These are phyloP conservation scores for Kuraishia piskuri DNA, from an alignment of 805 yeast species.

Conservation along the genomic window DNA sequence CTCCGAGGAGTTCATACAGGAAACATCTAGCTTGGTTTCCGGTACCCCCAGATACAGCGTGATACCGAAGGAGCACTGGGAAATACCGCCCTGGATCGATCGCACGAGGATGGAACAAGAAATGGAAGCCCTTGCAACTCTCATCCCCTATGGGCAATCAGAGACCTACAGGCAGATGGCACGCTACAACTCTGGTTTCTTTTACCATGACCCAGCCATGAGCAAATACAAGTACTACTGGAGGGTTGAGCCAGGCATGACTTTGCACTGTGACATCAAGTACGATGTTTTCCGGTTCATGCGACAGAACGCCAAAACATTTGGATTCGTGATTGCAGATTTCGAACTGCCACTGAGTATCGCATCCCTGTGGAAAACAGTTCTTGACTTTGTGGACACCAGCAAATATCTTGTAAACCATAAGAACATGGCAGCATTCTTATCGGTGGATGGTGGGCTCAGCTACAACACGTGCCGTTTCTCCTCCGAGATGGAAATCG, in stretches of 20 bases:
- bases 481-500: conserved; percentile 76
- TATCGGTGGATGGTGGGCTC: conserved; percentile 54
- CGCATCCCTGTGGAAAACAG: conserved; percentile 39
- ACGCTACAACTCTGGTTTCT: conserved; percentile 39
- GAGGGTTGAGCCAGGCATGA: conserved; percentile 48
- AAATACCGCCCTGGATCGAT: conserved; percentile 35
- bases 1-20: conserved; percentile 25
- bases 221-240: conserved; percentile 43
- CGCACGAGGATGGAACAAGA: conserved; percentile 22
- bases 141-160: conserved; percentile 48
- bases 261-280: conserved; percentile 40
- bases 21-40: conserved; percentile 24
- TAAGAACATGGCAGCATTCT: conserved; percentile 50
- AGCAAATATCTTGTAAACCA: conserved; percentile 26
- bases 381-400: conserved; percentile 30
- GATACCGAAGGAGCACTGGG: conserved; percentile 39
- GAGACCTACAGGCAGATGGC: conserved; percentile 67
- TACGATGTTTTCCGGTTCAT: conserved; percentile 42
- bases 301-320: conserved; percentile 36
- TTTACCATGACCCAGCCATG: conserved; percentile 38
- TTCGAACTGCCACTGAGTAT: conserved; percentile 39
- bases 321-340: conserved; percentile 43
- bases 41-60: conserved; percentile 32
- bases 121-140: conserved; percentile 19
- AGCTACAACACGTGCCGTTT: conserved; percentile 71